These are phyloP conservation scores for Candida maris DNA, from an alignment of 805 yeast species.

Conservation along the genomic window DNA sequence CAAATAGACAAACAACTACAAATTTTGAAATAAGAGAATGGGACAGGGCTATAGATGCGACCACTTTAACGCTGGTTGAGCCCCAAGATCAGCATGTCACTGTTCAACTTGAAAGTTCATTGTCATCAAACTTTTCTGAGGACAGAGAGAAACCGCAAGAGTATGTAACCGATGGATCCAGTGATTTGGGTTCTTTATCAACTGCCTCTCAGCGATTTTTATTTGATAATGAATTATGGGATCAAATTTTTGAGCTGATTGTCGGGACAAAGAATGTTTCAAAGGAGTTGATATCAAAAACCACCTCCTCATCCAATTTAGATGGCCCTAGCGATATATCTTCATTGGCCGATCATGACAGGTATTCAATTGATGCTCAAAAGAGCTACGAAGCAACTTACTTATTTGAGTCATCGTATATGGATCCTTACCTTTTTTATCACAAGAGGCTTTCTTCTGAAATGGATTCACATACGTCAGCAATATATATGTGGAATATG, in stretches of 20 bases:
- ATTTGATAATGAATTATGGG: conserved; percentile 11
- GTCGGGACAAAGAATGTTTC: conserved; percentile 2
- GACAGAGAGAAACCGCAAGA: neutral
- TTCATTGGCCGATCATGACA: conserved; percentile 2
- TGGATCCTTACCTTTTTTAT: conserved; percentile 9
- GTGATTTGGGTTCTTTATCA: conserved; percentile 1
- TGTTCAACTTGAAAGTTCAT: neutral
- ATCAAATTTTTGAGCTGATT: conserved; percentile 11
- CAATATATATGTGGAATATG: conserved; percentile 6
- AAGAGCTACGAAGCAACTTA: conserved; percentile 9
- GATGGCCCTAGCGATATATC: neutral
- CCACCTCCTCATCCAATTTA: conserved; percentile 3
- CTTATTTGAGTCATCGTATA: conserved; percentile 11
- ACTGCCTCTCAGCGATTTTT: conserved; percentile 1
- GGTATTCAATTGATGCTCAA: conserved; percentile 13
- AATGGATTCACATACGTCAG: neutral
- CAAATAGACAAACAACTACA: neutral
- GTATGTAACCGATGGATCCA: neutral
- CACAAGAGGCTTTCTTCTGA: neutral
- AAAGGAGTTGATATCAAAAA: neutral
- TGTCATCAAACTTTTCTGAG: neutral
- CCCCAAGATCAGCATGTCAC: neutral
- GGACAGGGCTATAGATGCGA: neutral
- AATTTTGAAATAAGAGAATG: neutral
- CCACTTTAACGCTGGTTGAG: neutral